phyloP scores from a whole-genome alignment of 495 filamentous ascomycete genomes.

The Copromyces sp. region DNA sequence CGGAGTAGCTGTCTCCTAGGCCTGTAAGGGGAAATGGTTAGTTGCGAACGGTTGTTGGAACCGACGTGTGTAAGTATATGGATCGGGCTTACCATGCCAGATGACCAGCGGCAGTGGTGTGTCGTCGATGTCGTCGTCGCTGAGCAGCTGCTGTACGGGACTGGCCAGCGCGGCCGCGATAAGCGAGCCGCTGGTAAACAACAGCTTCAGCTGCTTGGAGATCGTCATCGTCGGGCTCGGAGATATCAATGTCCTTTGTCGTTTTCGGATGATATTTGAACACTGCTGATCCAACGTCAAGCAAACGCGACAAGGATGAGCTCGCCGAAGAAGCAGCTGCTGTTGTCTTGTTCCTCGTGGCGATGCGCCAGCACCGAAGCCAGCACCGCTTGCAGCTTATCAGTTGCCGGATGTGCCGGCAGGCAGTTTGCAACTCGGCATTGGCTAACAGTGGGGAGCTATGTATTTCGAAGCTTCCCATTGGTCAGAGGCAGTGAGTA shows the following conservation, averaged over 20 bases:
- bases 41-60: neutral
- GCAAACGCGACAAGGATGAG: neutral
- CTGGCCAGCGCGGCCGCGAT: slow-evolving; percentile 16
- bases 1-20: slow-evolving; percentile 57
- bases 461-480: neutral
- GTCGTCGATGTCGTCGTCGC: slow-evolving; percentile 33
- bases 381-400: neutral
- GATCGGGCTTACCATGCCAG: slow-evolving; percentile 72
- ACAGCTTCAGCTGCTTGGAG: slow-evolving; percentile 5
- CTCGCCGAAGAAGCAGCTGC: neutral
- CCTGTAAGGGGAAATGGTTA: slow-evolving; percentile 12
- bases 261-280: neutral
- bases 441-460: neutral
- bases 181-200: slow-evolving; percentile 21
- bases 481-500: neutral
- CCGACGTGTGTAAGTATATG: neutral
- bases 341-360: neutral
- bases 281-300: neutral
- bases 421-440: neutral
- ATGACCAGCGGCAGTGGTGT: slow-evolving; percentile 76
- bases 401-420: neutral
- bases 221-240: slow-evolving; percentile 11
- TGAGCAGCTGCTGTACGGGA: slow-evolving; percentile 8
- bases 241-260: neutral
- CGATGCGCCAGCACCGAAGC: neutral